A percentile compares a stretch with the other conserved stretches of the same genome.
phyloP scores from a whole-genome alignment of 2,329 filamentous ascomycete species.

The Parafenestella ontariensis region DNA sequence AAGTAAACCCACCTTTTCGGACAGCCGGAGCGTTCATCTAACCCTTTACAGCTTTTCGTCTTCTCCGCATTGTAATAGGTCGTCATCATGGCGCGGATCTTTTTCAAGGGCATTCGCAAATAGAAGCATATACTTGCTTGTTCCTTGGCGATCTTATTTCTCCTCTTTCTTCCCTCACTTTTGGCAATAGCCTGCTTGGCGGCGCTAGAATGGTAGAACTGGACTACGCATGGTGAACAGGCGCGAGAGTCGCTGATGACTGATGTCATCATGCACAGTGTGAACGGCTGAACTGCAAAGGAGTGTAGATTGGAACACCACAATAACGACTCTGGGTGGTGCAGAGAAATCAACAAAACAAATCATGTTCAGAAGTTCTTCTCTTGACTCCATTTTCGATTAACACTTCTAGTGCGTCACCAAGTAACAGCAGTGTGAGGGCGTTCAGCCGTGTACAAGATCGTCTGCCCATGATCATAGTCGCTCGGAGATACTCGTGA shows the following conservation, averaged over 20 bases:
- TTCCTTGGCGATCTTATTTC: slow-evolving; percentile 38
- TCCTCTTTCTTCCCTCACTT: slow-evolving; percentile 37
- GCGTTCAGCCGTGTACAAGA: too few relatives aligned
- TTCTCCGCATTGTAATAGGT: slow-evolving; percentile 60
- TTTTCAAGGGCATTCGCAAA: slow-evolving; percentile 34
- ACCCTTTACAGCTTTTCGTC: slow-evolving; percentile 59
- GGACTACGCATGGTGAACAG: slow-evolving; percentile 28
- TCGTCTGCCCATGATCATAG: too few relatives aligned
- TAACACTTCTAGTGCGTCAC: too few relatives aligned
- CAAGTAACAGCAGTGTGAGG: too few relatives aligned
- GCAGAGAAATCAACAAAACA: slow-evolving; percentile 40
- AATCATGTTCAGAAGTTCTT: slow-evolving; percentile 12
- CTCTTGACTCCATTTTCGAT: background rate
- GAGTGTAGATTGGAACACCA: slow-evolving; percentile 43
- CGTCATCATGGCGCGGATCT: slow-evolving; percentile 29
- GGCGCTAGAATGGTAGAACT: slow-evolving; percentile 43
- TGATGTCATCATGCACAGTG: slow-evolving; percentile 38
- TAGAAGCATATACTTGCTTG: slow-evolving; percentile 36
- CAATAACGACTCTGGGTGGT: slow-evolving; percentile 42
- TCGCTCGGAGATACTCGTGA: too few relatives aligned
- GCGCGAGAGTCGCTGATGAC: slow-evolving; percentile 30
- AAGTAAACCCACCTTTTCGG: slow-evolving; percentile 54
- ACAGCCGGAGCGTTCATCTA: background rate
- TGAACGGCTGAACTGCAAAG: slow-evolving; percentile 27
- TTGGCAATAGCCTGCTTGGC: slow-evolving; percentile 32